Conservation (phyloP, 2,329 filamentous ascomycete species). For the Aspergillus brasiliensis region DNA sequence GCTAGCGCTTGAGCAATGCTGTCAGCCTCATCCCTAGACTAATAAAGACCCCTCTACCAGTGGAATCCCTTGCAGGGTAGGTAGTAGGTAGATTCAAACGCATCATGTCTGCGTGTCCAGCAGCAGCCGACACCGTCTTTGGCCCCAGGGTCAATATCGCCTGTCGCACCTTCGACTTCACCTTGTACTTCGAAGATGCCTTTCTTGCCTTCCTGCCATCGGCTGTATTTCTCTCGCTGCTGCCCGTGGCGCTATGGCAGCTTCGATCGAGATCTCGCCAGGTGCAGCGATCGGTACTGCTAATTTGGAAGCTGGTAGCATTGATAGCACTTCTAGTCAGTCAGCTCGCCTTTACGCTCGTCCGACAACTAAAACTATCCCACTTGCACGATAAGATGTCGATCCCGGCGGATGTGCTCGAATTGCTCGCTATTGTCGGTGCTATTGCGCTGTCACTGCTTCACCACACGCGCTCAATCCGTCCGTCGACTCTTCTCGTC, state of each 20-base stretch:
- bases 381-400: neutral
- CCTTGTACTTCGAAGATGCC: conserved; percentile 34
- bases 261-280: conserved; percentile 10
- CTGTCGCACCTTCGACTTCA: conserved; percentile 35
- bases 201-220: conserved; percentile 28
- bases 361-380: neutral
- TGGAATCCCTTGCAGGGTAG: too few relatives aligned
- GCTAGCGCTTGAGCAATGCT: too few relatives aligned
- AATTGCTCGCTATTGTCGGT: neutral
- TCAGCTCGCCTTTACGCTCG: neutral
- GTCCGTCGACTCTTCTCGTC: conserved; percentile 32
- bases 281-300: too few relatives aligned
- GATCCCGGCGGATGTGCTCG: neutral
- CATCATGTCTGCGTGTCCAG: neutral
- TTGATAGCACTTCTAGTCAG: neutral
- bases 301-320: too few relatives aligned
- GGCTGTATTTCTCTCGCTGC: conserved; percentile 21
- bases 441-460: conserved; percentile 24
- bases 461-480: conserved; percentile 22
- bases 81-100: too few relatives aligned
- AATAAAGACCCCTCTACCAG: too few relatives aligned
- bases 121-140: neutral
- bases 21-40: too few relatives aligned
- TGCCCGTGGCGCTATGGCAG: conserved; percentile 19
- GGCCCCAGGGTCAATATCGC: neutral